Percentiles rank a stretch among this genome's conserved stretches.
Conservation (phyloP, 371 early-diverging fungal species). For the Mortierella sp. region DNA sequence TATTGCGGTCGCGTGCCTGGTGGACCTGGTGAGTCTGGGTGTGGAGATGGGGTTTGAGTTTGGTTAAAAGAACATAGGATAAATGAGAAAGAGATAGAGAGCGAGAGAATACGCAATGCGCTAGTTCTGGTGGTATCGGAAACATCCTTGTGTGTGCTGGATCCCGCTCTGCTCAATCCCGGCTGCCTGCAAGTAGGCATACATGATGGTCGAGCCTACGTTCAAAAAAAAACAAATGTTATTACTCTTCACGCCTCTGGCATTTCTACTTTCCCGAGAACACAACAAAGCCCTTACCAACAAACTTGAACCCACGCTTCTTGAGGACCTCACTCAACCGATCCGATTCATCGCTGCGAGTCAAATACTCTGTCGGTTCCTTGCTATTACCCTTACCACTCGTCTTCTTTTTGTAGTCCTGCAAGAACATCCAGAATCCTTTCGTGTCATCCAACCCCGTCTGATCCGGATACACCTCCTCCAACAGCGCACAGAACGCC, state of each 20-base stretch:
- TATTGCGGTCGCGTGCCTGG: too few species aligned
- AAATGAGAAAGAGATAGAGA: not conserved
- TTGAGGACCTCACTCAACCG: constrained; percentile 47
- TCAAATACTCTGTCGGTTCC: constrained; percentile 13
- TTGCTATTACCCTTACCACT: not conserved
- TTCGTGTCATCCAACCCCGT: constrained; percentile 32
- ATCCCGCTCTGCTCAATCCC: constrained; percentile 33
- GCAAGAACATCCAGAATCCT: constrained; percentile 51
- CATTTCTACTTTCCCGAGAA: not conserved
- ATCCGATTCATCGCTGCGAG: constrained; percentile 34
- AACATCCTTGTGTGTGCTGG: constrained; percentile 29
- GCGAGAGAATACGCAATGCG: not conserved
- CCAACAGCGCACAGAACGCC: constrained; percentile 35
- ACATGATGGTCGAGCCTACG: constrained; percentile 47
- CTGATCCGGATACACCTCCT: constrained; percentile 42
- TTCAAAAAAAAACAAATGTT: not conserved
- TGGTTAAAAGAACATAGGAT: too few species aligned
- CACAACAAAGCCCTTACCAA: constrained; percentile 28
- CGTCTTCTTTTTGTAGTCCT: constrained; percentile 24
- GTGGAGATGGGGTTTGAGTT: too few species aligned
- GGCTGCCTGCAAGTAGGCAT: constrained; percentile 39
- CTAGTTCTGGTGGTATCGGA: constrained; percentile 16
- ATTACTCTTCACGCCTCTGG: not conserved
- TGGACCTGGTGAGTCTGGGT: too few species aligned
- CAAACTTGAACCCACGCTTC: constrained; percentile 57